phyloP scores from a whole-genome alignment of 345 rosid species.

The Salix suchowensis region DNA sequence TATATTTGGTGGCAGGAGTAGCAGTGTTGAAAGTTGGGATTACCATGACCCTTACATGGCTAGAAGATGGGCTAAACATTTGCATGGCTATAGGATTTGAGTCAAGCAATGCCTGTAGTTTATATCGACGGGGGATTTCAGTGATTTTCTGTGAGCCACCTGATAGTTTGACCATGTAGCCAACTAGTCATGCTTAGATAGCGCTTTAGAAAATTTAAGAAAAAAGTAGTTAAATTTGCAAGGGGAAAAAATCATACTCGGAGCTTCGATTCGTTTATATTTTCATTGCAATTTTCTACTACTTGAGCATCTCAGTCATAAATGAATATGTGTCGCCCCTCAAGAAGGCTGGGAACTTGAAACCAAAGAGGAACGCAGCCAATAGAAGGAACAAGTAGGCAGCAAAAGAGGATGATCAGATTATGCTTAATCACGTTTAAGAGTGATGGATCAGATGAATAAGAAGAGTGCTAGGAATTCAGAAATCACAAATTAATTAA shows the following conservation, averaged over 20 bases:
- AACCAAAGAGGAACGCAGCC: neutral
- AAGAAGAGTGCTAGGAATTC: neutral
- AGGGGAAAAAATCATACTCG: neutral
- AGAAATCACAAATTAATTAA: neutral
- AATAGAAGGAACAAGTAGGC: neutral
- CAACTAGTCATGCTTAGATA: too few species aligned
- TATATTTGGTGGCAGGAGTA: constrained; percentile 42
- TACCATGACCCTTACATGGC: constrained; percentile 76
- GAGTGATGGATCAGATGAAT: neutral
- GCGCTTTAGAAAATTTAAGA: neutral
- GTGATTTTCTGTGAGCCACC: constrained; percentile 4
- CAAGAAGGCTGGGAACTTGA: neutral
- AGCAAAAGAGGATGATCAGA: neutral
- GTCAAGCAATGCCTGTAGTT: constrained; percentile 11
- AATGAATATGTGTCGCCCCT: too few species aligned
- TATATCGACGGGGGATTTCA: constrained; percentile 9
- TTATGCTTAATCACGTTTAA: too few species aligned
- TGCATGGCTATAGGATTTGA: constrained; percentile 64
- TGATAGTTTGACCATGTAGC: neutral
- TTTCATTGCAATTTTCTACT: neutral
- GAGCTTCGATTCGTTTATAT: neutral
- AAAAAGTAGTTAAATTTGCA: neutral
- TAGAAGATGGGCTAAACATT: constrained; percentile 80
- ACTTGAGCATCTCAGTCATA: neutral
- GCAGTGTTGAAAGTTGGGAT: constrained; percentile 60